A percentile compares a stretch with the other conserved stretches of the same genome.
phyloP scores from a whole-genome alignment of 2,329 filamentous ascomycete genomes.

The Cercospora citrullina region DNA sequence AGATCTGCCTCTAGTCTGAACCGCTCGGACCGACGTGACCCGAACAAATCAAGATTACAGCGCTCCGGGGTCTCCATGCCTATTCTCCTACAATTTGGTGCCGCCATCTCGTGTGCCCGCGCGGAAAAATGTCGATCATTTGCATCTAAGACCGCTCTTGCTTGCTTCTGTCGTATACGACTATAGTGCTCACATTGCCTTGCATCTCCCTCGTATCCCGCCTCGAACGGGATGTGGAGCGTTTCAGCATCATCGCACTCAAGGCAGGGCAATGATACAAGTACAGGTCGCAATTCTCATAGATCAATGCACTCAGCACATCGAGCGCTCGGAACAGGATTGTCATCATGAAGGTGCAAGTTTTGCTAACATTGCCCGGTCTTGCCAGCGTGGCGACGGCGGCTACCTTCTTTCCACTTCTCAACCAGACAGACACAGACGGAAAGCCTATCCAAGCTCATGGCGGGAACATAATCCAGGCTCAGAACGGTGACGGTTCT shows the following conservation, averaged over 20 bases:
- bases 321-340: background rate
- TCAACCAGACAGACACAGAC: conserved; percentile 34
- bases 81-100: background rate
- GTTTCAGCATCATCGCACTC: background rate
- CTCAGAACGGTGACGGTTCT: conserved; percentile 46
- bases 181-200: background rate
- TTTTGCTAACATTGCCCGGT: conserved; percentile 11
- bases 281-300: background rate
- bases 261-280: background rate
- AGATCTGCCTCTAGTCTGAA: background rate
- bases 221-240: conserved; percentile 10
- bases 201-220: conserved; percentile 7
- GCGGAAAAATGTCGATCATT: conserved; percentile 14
- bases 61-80: background rate
- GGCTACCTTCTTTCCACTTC: conserved; percentile 31
- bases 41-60: background rate
- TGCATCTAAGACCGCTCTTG: background rate
- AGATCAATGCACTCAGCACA: background rate
- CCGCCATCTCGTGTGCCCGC: background rate
- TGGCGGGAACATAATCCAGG: conserved; percentile 63
- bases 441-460: conserved; percentile 65
- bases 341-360: background rate
- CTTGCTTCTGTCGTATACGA: background rate
- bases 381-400: conserved; percentile 10
- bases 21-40: conserved; percentile 1